Evolutionary conservation across 306 rosid species (phyloP).

Genomic region (Delonix regia): DNA sequence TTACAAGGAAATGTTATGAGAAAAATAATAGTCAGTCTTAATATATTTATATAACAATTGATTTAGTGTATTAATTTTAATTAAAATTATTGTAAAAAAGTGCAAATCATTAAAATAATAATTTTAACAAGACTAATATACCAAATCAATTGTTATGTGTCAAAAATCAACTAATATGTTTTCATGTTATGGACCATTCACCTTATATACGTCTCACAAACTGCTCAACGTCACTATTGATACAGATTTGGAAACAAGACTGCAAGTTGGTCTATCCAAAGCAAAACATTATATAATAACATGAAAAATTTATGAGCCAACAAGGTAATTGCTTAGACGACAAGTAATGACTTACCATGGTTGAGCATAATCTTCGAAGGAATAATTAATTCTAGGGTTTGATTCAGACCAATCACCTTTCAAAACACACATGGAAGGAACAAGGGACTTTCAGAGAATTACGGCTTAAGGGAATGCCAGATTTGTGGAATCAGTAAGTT

Average conservation of each 20-base stretch:
- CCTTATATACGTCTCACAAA: no score
- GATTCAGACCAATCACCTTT: slow-evolving; percentile 63
- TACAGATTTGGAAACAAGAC: slow-evolving; percentile 39
- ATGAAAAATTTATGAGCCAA: neutral
- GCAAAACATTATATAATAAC: neutral
- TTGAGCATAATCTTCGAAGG: slow-evolving; percentile 43
- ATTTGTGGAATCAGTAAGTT: slow-evolving; percentile 37
- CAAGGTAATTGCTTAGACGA: slow-evolving; percentile 47
- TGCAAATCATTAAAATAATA: no score
- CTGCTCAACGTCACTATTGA: slow-evolving; percentile 32
- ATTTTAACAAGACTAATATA: no score
- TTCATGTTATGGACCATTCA: no score
- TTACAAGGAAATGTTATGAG: no score
- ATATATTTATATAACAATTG: no score
- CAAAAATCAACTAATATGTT: no score
- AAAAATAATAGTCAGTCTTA: no score
- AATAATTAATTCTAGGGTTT: slow-evolving; percentile 51
- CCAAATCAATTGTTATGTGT: no score
- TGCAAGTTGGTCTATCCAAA: slow-evolving; percentile 34
- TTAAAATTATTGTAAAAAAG: no score
- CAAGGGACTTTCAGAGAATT: slow-evolving; percentile 37
- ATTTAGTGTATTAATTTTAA: no score
- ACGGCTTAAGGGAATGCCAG: slow-evolving; percentile 48
- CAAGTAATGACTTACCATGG: slow-evolving; percentile 53
- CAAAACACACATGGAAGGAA: slow-evolving; percentile 21